A percentile compares a stretch with the other conserved stretches of the same genome.
phyloP scores from a whole-genome alignment of 1,284 basidiomycete species.

The Ganoderma lingzhi region DNA sequence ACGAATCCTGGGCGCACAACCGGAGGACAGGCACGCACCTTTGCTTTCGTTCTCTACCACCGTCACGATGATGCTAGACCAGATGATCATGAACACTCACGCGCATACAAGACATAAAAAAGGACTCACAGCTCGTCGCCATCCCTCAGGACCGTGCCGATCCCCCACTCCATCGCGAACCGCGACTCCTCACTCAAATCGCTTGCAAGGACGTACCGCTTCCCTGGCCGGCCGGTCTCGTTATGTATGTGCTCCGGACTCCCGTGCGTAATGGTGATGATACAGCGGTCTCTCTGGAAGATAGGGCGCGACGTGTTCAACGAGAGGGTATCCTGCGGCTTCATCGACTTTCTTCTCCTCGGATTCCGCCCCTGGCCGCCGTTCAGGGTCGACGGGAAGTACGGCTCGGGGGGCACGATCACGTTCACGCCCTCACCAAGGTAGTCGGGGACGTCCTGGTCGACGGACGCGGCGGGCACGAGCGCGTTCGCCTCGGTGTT shows the following conservation, averaged over 20 bases:
- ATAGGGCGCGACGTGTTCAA: conserved; percentile 78
- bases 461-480: conserved; percentile 52
- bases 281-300: conserved; percentile 94
- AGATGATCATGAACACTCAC: conserved; percentile 15
- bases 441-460: conserved; percentile 70
- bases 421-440: conserved; percentile 92
- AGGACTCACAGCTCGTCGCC: conserved; percentile 83
- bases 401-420: conserved; percentile 81
- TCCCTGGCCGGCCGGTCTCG: conserved; percentile 60
- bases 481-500: conserved; percentile 82
- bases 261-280: conserved; percentile 89
- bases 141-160: conserved; percentile 94
- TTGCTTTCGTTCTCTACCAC: conserved; percentile 95
- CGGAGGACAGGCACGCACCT: conserved; percentile 53
- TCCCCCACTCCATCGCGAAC: conserved; percentile 95
- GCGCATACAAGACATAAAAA: conserved; percentile 1
- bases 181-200: conserved; percentile 93
- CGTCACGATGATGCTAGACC: conserved; percentile 76
- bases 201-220: conserved; percentile 90
- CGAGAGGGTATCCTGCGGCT: conserved; percentile 65
- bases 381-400: conserved; percentile 79
- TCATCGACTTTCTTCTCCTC: conserved; percentile 66
- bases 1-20: neutral
- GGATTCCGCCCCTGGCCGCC: conserved; percentile 51
- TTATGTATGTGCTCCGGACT: conserved; percentile 69